phyloP scores from a whole-genome alignment of 805 yeast species.

The Candida golubevii region DNA sequence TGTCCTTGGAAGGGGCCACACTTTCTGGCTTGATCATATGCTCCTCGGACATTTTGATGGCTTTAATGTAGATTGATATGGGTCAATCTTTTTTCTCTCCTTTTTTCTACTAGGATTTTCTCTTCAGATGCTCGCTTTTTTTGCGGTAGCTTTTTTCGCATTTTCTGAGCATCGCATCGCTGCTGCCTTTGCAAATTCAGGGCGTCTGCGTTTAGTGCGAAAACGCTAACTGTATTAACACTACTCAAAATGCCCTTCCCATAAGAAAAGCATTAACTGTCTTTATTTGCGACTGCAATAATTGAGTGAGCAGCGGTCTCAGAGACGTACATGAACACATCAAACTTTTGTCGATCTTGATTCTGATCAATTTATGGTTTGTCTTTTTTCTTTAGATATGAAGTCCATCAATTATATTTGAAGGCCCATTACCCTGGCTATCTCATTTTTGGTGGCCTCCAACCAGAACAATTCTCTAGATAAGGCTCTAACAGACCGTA shows the following conservation, averaged over 20 bases:
- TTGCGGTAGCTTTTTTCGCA: slow-evolving; percentile 12
- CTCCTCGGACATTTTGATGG: slow-evolving; percentile 54
- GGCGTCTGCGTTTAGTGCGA: too few relatives aligned
- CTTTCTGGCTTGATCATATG: slow-evolving; percentile 85
- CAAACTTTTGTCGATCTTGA: too few relatives aligned
- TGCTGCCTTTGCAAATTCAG: background rate
- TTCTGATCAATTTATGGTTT: too few relatives aligned
- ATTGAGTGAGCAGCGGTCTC: too few relatives aligned
- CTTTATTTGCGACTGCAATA: too few relatives aligned
- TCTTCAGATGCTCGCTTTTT: slow-evolving; percentile 10
- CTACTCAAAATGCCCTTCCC: too few relatives aligned
- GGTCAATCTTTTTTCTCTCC: background rate
- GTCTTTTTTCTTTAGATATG: too few relatives aligned
- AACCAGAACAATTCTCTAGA: slow-evolving; percentile 42
- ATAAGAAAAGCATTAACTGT: too few relatives aligned
- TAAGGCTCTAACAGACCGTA: slow-evolving; percentile 32
- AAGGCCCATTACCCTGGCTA: slow-evolving; percentile 20
- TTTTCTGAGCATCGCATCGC: slow-evolving; percentile 8
- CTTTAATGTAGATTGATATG: background rate
- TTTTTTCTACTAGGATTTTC: slow-evolving; percentile 4
- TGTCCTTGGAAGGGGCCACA: slow-evolving; percentile 72
- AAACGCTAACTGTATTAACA: too few relatives aligned
- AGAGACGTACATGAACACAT: too few relatives aligned
- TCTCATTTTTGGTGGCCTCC: slow-evolving; percentile 31
- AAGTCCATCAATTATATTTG: slow-evolving; percentile 5